phyloP scores from a whole-genome alignment of 192 early-diverging fungal species.

The Coemansia sp. region DNA sequence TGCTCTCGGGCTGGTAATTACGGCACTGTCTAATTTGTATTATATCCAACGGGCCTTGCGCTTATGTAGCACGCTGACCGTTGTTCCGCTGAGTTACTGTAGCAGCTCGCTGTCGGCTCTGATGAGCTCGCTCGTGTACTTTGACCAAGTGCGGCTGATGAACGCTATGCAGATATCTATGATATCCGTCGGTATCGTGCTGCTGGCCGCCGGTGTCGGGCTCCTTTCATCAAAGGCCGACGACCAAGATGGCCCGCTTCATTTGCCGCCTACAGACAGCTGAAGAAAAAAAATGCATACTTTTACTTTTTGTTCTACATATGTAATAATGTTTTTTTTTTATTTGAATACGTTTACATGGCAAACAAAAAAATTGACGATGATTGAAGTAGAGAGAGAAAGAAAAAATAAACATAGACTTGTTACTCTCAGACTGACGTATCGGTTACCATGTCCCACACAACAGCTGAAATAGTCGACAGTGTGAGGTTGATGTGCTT shows the following conservation, averaged over 20 bases:
- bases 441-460: constrained; percentile 45
- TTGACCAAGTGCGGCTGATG: constrained; percentile 69
- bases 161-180: constrained; percentile 63
- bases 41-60: constrained; percentile 76
- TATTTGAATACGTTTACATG: not conserved
- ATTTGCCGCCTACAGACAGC: constrained; percentile 16
- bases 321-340: not conserved
- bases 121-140: constrained; percentile 81
- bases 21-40: constrained; percentile 63
- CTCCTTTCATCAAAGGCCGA: constrained; percentile 63
- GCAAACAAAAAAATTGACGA: not conserved
- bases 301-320: not conserved
- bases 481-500: constrained; percentile 53
- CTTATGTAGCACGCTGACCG: constrained; percentile 73
- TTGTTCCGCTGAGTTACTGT: constrained; percentile 76
- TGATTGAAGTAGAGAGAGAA: not conserved
- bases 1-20: constrained; percentile 58
- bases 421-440: not conserved
- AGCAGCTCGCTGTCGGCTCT: constrained; percentile 74
- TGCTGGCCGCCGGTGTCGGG: constrained; percentile 67
- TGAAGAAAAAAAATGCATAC: not conserved
- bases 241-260: constrained; percentile 34
- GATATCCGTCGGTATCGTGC: constrained; percentile 67
- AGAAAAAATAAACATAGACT: not conserved
- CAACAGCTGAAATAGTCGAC: constrained; percentile 52